Base-by-base conservation (phyloP, 495 filamentous ascomycete species). In the Astrothelium macrocarpum region DNA sequence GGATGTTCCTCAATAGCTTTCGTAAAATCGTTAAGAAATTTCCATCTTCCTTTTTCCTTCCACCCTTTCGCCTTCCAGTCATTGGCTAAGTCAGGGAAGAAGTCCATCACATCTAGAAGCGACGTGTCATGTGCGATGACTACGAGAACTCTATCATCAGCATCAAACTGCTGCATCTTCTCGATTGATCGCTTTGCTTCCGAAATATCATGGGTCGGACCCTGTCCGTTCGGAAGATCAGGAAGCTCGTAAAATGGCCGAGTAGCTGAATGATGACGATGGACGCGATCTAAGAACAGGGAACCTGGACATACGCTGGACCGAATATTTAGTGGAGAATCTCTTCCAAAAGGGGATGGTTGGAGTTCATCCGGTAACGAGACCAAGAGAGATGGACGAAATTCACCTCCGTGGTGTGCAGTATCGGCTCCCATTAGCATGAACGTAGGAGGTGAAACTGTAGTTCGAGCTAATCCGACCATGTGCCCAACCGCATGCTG, bases 401-500 rank as follows among this genome's bases (percentile, higher is more conserved):
- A 72, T 53, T 79, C 73, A 31, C 81, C 83, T 0, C 72, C 71
- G 66, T 82, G 78, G 62, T 86, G 83, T 28, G 79, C 77, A 2
- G 75, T 71, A 65, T 86, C 84, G 11, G 78, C 83, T 14, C 78
- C 80, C 73, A 85, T 73, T 12, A 85, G 71, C 64, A 86, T 73
- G 68, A 83, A 86, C 7, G 78, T 80, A 23, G 79, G 77, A 1
- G 75, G 71, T 9, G 64, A 42, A 1, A 59, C 56, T 63, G 79
- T 82, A 11, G 79, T 81, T 1, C 83, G 72, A 11, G 81, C 84
- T 3, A 88, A 72, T 0, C 65, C 84, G 63, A 78, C 79, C 2
- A 85, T 75, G 66, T 88, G 84, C 0, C 85, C 84, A 32, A 79
- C 71, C 12, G 77, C 75, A 63, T 86, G 84, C 43, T 49, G n/a